phyloP scores from a whole-genome alignment of 495 filamentous ascomycete genomes.

The Tetracladium setigerum region DNA sequence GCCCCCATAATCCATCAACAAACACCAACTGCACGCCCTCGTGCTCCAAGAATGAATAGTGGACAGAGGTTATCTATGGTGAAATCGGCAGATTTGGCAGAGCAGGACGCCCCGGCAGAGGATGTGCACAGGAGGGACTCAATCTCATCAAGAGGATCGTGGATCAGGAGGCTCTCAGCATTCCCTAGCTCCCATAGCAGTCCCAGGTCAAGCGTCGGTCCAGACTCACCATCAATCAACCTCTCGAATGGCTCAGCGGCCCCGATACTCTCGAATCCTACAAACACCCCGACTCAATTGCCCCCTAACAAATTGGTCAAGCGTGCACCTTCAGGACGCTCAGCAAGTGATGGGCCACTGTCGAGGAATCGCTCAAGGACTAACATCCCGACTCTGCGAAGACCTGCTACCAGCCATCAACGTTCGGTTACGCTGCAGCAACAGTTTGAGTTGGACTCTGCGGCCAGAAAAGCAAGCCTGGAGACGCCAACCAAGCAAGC shows the following conservation, averaged over 20 bases:
- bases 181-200: constrained; percentile 67
- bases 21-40: constrained; percentile 10
- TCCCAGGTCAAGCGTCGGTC: constrained; percentile 53
- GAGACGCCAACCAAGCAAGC: constrained; percentile 2
- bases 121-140: constrained; percentile 35
- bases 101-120: constrained; percentile 16
- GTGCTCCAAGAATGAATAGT: constrained; percentile 21
- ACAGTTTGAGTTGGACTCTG: constrained; percentile 30
- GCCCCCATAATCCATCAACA: constrained; percentile 16
- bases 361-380: constrained; percentile 30
- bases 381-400: constrained; percentile 49
- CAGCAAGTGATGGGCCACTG: constrained; percentile 24
- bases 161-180: constrained; percentile 67
- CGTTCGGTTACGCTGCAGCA: constrained; percentile 60
- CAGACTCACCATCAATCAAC: constrained; percentile 60
- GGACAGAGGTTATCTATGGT: constrained; percentile 37
- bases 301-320: constrained; percentile 87
- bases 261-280: constrained; percentile 48
- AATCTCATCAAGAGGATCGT: constrained; percentile 56
- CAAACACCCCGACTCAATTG: constrained; percentile 13
- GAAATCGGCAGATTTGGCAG: constrained; percentile 27
- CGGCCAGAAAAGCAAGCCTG: not conserved
- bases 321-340: constrained; percentile 58
- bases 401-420: constrained; percentile 85
- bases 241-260: constrained; percentile 65